Conservation (phyloP, 1,284 basidiomycete species). For the Fomitiporia mediterranea region DNA sequence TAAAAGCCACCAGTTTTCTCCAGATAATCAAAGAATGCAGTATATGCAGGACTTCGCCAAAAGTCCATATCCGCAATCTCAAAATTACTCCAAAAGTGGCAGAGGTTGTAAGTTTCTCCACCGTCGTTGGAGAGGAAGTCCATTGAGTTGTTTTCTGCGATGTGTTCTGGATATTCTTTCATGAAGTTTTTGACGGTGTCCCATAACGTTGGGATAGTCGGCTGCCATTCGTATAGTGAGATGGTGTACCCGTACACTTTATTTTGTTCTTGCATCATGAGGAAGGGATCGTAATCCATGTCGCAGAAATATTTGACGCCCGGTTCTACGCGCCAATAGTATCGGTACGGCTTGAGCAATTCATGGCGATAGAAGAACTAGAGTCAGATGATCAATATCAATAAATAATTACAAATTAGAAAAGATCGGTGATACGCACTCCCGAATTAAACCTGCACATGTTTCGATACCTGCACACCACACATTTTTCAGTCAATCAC, state of each 20-base stretch:
- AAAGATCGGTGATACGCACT: conserved; percentile 38
- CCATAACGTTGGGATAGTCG: conserved; percentile 81
- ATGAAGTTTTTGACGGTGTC: conserved; percentile 69
- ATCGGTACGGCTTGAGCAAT: conserved; percentile 65
- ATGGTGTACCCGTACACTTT: conserved; percentile 76
- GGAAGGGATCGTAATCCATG: conserved; percentile 74
- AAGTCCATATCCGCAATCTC: conserved; percentile 84
- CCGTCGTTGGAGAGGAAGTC: conserved; percentile 71
- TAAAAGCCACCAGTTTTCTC: conserved; percentile 81
- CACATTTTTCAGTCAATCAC: conserved; percentile 12
- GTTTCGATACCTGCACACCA: conserved; percentile 50
- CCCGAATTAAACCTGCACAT: conserved; percentile 87
- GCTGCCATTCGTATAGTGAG: conserved; percentile 71
- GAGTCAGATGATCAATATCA: conserved; percentile 4
- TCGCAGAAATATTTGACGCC: conserved; percentile 77
- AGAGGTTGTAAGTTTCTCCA: conserved; percentile 71
- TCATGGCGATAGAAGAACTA: conserved; percentile 80
- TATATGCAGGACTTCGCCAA: conserved; percentile 75
- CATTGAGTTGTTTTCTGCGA: conserved; percentile 70
- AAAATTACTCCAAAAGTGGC: conserved; percentile 85
- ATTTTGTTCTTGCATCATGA: conserved; percentile 71
- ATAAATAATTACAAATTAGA: conserved; percentile 19
- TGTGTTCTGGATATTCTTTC: conserved; percentile 56
- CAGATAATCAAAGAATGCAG: conserved; percentile 72
- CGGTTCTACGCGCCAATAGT: conserved; percentile 84